phyloP scores from a whole-genome alignment of 148 eudicot genomes.

The Rhododendron molle region DNA sequence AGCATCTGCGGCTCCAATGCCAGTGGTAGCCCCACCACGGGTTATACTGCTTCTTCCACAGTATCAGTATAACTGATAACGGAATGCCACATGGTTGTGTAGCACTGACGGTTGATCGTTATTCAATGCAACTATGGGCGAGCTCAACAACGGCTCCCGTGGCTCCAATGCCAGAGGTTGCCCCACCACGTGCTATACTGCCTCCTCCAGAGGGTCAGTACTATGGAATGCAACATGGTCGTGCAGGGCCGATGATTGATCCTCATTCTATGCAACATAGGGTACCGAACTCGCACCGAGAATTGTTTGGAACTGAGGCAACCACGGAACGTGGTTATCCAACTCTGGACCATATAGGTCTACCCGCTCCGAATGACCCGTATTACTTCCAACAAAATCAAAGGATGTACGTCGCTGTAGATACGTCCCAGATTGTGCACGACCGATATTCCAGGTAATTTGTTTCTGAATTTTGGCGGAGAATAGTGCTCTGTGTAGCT shows the following conservation, averaged over 20 bases:
- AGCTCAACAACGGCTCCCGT: too few relatives aligned
- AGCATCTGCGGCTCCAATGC: constrained; percentile 7
- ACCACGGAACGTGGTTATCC: background rate
- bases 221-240: constrained; percentile 1
- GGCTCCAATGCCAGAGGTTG: too few relatives aligned
- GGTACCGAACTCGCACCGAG: background rate
- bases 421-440: background rate
- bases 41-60: constrained; percentile 12
- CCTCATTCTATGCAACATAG: background rate
- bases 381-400: constrained; percentile 9
- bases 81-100: constrained; percentile 5
- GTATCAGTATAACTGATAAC: constrained; percentile 18
- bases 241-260: background rate
- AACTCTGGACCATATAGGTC: constrained; percentile 5
- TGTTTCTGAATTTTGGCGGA: background rate
- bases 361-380: constrained; percentile 15
- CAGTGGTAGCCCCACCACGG: constrained; percentile 10
- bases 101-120: background rate
- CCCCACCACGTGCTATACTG: too few relatives aligned
- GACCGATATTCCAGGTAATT: constrained; percentile 12
- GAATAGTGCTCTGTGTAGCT: background rate
- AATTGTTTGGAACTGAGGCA: background rate
- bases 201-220: too few relatives aligned
- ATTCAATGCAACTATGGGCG: background rate
- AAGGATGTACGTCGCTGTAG: background rate